Conservation (phyloP, 345 rosid species). For the Hibiscus tridactylites region DNA sequence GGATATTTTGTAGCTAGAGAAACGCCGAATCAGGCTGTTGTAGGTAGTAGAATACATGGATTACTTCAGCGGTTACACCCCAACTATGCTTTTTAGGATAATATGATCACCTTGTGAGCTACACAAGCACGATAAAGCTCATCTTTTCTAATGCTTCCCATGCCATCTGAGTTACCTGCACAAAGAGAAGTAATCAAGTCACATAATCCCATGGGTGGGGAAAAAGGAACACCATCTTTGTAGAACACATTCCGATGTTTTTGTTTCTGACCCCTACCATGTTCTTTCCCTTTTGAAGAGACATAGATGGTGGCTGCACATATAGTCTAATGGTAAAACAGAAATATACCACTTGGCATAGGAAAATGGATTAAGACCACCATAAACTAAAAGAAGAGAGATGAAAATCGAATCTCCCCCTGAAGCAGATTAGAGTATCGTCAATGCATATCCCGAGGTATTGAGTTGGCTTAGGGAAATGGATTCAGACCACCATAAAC, state of each 20-base stretch:
- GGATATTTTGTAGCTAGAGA: neutral
- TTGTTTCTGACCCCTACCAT: neutral
- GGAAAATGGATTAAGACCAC: conserved; percentile 1
- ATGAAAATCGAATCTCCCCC: neutral
- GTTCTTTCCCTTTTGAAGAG: neutral
- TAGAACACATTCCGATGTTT: neutral
- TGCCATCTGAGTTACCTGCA: conserved; percentile 73
- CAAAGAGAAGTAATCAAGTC: neutral
- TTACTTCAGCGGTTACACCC: neutral
- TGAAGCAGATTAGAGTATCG: neutral
- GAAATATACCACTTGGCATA: neutral
- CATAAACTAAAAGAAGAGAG: neutral
- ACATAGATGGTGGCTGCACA: neutral
- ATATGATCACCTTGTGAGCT: conserved; percentile 44
- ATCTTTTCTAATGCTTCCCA: conserved; percentile 54
- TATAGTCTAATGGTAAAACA: neutral
- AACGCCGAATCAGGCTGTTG: neutral
- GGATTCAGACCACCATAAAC: neutral
- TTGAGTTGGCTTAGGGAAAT: neutral
- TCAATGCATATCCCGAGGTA: neutral
- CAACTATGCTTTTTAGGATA: neutral
- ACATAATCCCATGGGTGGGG: neutral
- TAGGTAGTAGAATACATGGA: neutral
- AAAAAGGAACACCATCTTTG: neutral
- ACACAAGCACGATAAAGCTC: conserved; percentile 70